Evolutionary conservation across 176 grass and related monocot genomes (phyloP).

Genomic region (Alopecurus myosuroides): DNA sequence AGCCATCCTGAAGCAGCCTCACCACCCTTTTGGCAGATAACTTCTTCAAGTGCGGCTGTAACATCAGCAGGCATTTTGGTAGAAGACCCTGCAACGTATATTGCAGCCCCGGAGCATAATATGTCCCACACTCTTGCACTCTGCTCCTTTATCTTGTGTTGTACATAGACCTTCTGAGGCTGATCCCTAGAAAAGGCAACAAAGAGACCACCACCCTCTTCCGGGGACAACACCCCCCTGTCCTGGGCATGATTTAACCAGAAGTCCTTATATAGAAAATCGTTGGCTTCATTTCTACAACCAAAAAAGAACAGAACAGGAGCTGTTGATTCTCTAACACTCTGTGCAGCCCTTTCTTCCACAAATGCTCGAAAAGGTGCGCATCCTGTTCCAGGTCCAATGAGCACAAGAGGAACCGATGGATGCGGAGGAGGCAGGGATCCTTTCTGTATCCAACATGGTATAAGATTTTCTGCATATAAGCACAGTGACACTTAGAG

Average conservation of each 20-base stretch:
- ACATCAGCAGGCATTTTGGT: conserved; percentile 92
- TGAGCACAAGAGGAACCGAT: conserved; percentile 70
- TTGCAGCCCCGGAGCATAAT: conserved; percentile 43
- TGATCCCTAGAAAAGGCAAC: conserved; percentile 93
- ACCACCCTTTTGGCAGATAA: conserved; percentile 49
- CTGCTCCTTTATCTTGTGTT: conserved; percentile 89
- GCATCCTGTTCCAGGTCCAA: conserved; percentile 90
- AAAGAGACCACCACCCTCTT: conserved; percentile 81
- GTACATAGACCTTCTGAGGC: conserved; percentile 77
- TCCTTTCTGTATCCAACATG: conserved; percentile 69
- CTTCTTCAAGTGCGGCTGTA: conserved; percentile 67
- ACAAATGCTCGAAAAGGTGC: conserved; percentile 86
- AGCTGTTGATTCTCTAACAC: conserved; percentile 28
- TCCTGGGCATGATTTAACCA: conserved; percentile 73
- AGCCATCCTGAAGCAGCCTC: conserved; percentile 56
- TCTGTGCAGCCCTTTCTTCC: conserved; percentile 59
- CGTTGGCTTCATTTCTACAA: conserved; percentile 59
- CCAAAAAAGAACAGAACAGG: conserved; percentile 88
- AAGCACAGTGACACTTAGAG: conserved; percentile 16
- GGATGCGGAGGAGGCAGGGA: conserved; percentile 54
- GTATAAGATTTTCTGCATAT: conserved; percentile 56
- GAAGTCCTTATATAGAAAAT: conserved; percentile 87
- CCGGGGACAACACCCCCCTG: conserved; percentile 49
- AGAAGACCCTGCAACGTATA: conserved; percentile 77
- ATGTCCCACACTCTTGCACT: conserved; percentile 73